Percentiles rank a stretch among this genome's conserved stretches.
Conservation (phyloP, 75 land plant species). For the Sequoia sempervirens region DNA sequence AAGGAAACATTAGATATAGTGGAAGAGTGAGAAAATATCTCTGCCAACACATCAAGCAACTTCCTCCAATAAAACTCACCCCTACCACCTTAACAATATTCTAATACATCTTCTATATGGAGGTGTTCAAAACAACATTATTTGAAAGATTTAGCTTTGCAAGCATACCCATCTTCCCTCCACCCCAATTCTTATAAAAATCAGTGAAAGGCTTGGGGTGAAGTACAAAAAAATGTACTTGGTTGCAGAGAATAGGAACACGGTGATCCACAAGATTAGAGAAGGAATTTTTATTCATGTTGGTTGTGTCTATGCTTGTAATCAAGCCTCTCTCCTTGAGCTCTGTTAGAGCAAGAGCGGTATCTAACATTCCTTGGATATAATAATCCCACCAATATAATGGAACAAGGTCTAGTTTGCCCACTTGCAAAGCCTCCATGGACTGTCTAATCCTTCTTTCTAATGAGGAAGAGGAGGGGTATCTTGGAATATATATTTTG, state of each 20-base stretch:
- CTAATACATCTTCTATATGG: conserved; percentile 35
- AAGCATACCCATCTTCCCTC: conserved; percentile 8
- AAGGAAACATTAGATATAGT: conserved; percentile 21
- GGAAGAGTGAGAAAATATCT: conserved; percentile 15
- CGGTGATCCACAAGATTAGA: conserved; percentile 27
- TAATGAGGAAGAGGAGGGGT: conserved; percentile 13
- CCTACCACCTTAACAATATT: conserved; percentile 30
- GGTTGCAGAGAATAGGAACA: conserved; percentile 32
- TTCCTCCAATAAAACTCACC: conserved; percentile 28
- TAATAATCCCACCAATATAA: conserved; percentile 40
- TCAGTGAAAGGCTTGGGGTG: conserved; percentile 17
- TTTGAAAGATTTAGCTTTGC: conserved; percentile 15
- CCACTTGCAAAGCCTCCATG: conserved; percentile 18
- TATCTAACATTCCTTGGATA: conserved; percentile 28
- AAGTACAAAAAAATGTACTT: conserved; percentile 30
- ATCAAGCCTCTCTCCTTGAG: conserved; percentile 27
- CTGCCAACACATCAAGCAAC: conserved; percentile 15
- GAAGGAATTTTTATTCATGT: conserved; percentile 37
- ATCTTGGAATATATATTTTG: conserved; percentile 29
- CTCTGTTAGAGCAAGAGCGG: conserved; percentile 19
- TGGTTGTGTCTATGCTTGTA: conserved; percentile 28
- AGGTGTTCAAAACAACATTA: conserved; percentile 19
- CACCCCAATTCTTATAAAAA: background rate
- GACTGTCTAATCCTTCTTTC: conserved; percentile 18
- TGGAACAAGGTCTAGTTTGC: conserved; percentile 31